Percentiles rank a stretch among this genome's conserved stretches.
phyloP scores from a whole-genome alignment of 352 stramenopile genomes.

The Paralagenidium karlingii region DNA sequence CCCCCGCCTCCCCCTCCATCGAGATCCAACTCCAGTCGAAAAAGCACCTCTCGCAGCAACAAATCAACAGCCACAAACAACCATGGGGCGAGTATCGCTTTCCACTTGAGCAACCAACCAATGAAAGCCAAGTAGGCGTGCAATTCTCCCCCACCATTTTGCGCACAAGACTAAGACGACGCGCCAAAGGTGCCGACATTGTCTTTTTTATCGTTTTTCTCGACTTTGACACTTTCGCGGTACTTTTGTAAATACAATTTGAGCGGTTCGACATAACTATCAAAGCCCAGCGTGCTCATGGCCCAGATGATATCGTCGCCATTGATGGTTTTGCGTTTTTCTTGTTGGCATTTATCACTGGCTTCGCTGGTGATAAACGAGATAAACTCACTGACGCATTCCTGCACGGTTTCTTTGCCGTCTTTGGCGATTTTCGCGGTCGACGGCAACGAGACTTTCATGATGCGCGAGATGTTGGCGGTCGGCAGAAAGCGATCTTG shows the following conservation, averaged over 20 bases:
- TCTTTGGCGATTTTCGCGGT: conserved; percentile 99
- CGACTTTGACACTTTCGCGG: conserved; percentile 87
- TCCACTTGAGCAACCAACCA: too few species aligned
- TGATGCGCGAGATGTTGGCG: conserved; percentile 99
- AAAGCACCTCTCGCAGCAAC: too few species aligned
- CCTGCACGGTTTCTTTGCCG: conserved; percentile 99
- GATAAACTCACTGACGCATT: conserved; percentile 99
- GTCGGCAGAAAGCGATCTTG: conserved; percentile 98
- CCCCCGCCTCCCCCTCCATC: too few species aligned
- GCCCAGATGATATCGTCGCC: conserved; percentile 99
- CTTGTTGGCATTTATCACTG: conserved; percentile 98
- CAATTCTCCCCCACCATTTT: too few species aligned
- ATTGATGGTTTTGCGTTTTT: conserved; percentile 99
- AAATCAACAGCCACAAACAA: too few species aligned
- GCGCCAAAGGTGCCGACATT: conserved; percentile 78
- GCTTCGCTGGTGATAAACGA: conserved; percentile 99
- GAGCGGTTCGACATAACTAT: conserved; percentile 98
- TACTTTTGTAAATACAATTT: conserved; percentile 99
- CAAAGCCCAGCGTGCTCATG: conserved; percentile 99
- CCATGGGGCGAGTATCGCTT: too few species aligned
- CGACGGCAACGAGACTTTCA: conserved; percentile 97
- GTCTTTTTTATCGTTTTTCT: conserved; percentile 88
- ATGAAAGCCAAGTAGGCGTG: too few species aligned
- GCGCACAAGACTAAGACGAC: conserved; percentile 43
- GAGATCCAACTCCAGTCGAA: too few species aligned